Evolutionary conservation across 2,329 filamentous ascomycete genomes (phyloP).

Genomic region (Diaporthe ampelina): DNA sequence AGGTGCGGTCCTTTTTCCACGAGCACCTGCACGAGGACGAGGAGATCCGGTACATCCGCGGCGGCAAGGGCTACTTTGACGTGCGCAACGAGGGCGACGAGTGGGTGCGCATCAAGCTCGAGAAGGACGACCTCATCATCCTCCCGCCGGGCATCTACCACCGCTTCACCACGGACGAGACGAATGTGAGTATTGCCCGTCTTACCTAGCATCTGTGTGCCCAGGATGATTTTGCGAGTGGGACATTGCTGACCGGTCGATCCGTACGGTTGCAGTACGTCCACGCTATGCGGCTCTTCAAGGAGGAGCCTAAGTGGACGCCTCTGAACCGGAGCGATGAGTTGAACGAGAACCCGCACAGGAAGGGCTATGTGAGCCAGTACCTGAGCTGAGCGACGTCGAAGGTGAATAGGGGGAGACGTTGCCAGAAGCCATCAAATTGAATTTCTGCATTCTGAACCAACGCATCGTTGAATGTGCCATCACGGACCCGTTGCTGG

Average conservation of each 20-base stretch:
- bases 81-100: constrained; percentile 85
- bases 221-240: background rate
- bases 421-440: background rate
- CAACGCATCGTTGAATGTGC: background rate
- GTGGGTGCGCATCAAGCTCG: constrained; percentile 89
- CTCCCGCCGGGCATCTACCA: constrained; percentile 97
- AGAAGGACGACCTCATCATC: constrained; percentile 92
- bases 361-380: constrained; percentile 80
- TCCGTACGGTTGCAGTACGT: constrained; percentile 75
- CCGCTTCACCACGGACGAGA: constrained; percentile 93
- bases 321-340: constrained; percentile 85
- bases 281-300: constrained; percentile 95
- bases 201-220: background rate
- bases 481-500: background rate
- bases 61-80: constrained; percentile 92
- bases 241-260: constrained; percentile 15
- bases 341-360: constrained; percentile 82
- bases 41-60: constrained; percentile 95
- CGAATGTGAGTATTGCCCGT: constrained; percentile 77
- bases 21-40: constrained; percentile 99
- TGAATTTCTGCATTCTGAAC: background rate
- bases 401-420: background rate
- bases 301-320: constrained; percentile 99
- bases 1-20: constrained; percentile 93
- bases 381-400: constrained; percentile 52